Conservation (phyloP, 139 green algal species). For the Chlorella sp. region DNA sequence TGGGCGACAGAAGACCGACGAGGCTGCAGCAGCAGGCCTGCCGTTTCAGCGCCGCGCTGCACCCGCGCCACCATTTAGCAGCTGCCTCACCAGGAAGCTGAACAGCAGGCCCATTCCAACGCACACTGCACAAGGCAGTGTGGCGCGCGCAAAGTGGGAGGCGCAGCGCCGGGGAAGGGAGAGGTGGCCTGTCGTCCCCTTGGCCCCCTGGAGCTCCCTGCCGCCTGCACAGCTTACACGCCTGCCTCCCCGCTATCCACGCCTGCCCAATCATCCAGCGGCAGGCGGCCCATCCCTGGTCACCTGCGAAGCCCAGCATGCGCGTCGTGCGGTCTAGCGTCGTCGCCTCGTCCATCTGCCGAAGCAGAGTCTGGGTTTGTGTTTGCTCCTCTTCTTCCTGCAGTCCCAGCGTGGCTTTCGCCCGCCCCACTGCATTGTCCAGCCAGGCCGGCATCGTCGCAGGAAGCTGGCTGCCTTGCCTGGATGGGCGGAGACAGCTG, state of each 20-base stretch:
- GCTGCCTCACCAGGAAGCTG: slow-evolving; percentile 49
- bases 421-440: too few species aligned
- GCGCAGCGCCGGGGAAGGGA: too few species aligned
- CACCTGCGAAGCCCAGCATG: slow-evolving; percentile 57
- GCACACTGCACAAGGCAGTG: slow-evolving; percentile 40
- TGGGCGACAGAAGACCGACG: background rate
- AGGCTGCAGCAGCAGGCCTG: background rate
- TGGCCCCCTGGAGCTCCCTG: too few species aligned
- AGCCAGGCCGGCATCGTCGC: slow-evolving; percentile 28
- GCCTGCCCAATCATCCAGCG: too few species aligned
- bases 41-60: background rate
- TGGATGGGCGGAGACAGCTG: too few species aligned
- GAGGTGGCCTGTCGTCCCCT: too few species aligned
- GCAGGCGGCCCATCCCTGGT: too few species aligned
- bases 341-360: slow-evolving; percentile 63
- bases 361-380: slow-evolving; percentile 46
- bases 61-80: background rate
- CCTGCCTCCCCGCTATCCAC: too few species aligned
- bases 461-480: too few species aligned
- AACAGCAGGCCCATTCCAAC: slow-evolving; percentile 64
- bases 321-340: slow-evolving; percentile 49
- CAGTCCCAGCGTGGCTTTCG: slow-evolving; percentile 36
- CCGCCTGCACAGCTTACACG: too few species aligned
- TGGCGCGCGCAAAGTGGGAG: too few species aligned
- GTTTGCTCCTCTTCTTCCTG: slow-evolving; percentile 34